Evolutionary conservation across 2,329 filamentous ascomycete genomes (phyloP), one percentile per base, ranked within the genome.

Genomic region (Didymella arachidicola): DNA sequence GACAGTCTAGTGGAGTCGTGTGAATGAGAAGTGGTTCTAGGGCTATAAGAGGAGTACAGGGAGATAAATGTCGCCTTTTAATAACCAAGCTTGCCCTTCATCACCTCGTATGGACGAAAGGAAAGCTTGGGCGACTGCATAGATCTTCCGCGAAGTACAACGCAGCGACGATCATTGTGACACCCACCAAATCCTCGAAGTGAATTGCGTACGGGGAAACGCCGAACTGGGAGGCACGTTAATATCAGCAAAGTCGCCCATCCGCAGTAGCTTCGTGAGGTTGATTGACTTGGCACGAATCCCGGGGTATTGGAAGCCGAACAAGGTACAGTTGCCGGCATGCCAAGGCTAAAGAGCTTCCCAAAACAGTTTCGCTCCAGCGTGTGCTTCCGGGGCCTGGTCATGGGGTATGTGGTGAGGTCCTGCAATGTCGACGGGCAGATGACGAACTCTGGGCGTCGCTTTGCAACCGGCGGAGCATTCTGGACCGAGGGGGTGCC

Each of bases 111-210:
- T 50, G 51, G 56, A 42, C 56, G 50, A 59, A 50, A 7, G 50
- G 56, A 59, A 59, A 44, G 45, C 50, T 18, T 46, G 27, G 41
- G 7, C 26, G 11, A 29, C 32, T 36, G 18, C 49, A 45, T 54
- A 59, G 45, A 50, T 59, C 50, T 59, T 54, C 56, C 56, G 50
- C 45, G 45, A 50, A 46, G 45, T 54, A 59, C 50, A 54, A 41
- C 41, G 39, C 7, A 8, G 32, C 32, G 45, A 43, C 50, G 50
- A 59, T 59, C 45, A 51, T 8, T 41, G 56, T 46, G 50, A 18
- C 41, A 54, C 56, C 51, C 36, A 34, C 39, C 26, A 34, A 39
- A 26, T 43, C 27, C 41, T 16, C 32, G 27, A 32, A 50, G n/a
- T 54, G 46, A 51, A 59, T 59, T 54, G 27, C 50, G 5, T 50